Conservation (phyloP, 805 yeast genomes). For the Dipodascopsis tothii region DNA sequence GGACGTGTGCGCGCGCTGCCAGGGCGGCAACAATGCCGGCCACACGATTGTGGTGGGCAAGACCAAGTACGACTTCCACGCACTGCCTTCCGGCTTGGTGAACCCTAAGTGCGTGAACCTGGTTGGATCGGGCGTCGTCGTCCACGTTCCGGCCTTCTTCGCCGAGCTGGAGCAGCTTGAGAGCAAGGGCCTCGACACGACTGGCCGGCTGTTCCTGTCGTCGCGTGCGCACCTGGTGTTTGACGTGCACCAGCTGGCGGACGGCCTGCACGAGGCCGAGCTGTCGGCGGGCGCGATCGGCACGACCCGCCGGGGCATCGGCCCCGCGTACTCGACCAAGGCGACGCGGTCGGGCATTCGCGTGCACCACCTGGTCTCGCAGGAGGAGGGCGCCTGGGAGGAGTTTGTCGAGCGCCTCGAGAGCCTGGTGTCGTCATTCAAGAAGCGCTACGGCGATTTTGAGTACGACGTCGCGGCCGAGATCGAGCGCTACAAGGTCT, state of each 20-base stretch:
- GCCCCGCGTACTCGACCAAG: slow-evolving; percentile 95
- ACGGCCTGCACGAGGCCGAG: slow-evolving; percentile 90
- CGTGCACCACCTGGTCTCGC: slow-evolving; percentile 88
- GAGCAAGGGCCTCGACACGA: slow-evolving; percentile 56
- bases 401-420: slow-evolving; percentile 74
- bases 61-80: slow-evolving; percentile 91
- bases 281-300: slow-evolving; percentile 79
- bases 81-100: slow-evolving; percentile 97
- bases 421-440: slow-evolving; percentile 72
- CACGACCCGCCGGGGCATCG: slow-evolving; percentile 98
- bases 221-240: slow-evolving; percentile 94
- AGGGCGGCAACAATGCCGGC: slow-evolving; percentile 98
- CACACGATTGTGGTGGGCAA: slow-evolving; percentile 92
- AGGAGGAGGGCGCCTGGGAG: slow-evolving; percentile 86
- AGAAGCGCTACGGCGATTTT: slow-evolving; percentile 86
- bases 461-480: slow-evolving; percentile 80
- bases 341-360: slow-evolving; percentile 94
- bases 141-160: slow-evolving; percentile 89
- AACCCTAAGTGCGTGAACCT: slow-evolving; percentile 85
- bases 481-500: slow-evolving; percentile 64
- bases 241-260: slow-evolving; percentile 96
- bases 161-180: slow-evolving; percentile 75
- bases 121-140: slow-evolving; percentile 93
- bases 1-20: slow-evolving; percentile 94
- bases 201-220: slow-evolving; percentile 74